Base-by-base conservation (phyloP, 805 yeast species). In the Candida coleopterorum region DNA sequence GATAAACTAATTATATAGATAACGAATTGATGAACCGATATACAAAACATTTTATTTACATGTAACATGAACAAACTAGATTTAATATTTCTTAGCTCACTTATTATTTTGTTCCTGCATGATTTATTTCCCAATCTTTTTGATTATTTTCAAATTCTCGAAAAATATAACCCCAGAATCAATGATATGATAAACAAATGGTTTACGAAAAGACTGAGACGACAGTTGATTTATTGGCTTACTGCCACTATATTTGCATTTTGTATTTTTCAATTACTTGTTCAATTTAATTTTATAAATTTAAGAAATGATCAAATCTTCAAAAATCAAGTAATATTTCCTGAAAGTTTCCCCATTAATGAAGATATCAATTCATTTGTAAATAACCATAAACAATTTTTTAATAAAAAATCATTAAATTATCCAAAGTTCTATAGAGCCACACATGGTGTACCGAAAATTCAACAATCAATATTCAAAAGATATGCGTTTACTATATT, bases 401-500 rank as follows among this genome's bases (percentile, higher is more conserved):
- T 34, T 22, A 25, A 35, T 22, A 32, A 35, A 9, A 23, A 22
- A 17, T 12, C 8, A 9, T 28, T 39, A 9, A 32, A 32, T 8
- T 26, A 39, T 18, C 38, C 39, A 3, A 30, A 15, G 14, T 30
- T 30, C n/a, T 9, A 20, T 3, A 30, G 18, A 10, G 42, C 36
- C 5, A 9, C 4, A 10, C 8, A 14, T 12, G 28, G 16, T 4
- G 14, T 12, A 16, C 25, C 22, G 11, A 24, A 23, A 17, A 18
- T 22, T 9, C 15, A 35, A 11, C 15, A 35, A 14, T 25, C 35
- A 9, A 28, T 29, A 3, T 47, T 38, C 39, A 31, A 28, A 11
- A 22, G 23, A 12, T 41, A 42, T 26, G 33, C 34, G 17, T 24
- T 48, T 17, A 36, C 43, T 4, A 24, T 48, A 3, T 49, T 35